Conservation (phyloP, 78 protist genomes). For the Polysphondylium violaceum region DNA sequence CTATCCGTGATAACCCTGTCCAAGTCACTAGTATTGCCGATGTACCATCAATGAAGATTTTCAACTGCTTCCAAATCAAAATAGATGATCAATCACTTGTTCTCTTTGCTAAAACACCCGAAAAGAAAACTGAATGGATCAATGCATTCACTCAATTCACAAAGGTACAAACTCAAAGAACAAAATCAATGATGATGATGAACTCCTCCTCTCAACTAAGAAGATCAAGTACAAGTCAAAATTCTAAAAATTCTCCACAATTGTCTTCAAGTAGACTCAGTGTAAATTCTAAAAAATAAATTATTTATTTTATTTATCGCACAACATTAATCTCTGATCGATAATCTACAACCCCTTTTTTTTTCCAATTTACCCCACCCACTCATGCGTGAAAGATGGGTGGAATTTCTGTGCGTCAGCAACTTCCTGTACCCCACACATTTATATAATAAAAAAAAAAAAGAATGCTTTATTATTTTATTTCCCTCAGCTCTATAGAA, state of each 20-base stretch:
- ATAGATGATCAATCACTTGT: background rate
- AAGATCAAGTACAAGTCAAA: background rate
- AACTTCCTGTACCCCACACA: too few relatives aligned
- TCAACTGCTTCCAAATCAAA: conserved; percentile 60
- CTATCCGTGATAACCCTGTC: conserved; percentile 3
- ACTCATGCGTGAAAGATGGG: too few relatives aligned
- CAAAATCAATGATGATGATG: conserved; percentile 35
- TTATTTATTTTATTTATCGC: too few relatives aligned
- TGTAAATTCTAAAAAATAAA: too few relatives aligned
- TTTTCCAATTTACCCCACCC: too few relatives aligned
- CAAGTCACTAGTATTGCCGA: background rate
- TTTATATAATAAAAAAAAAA: too few relatives aligned
- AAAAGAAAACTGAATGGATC: conserved; percentile 29
- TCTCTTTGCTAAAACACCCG: conserved; percentile 46
- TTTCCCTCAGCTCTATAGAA: too few relatives aligned
- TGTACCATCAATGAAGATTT: conserved; percentile 34
- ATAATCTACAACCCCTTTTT: background rate
- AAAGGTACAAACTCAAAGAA: conserved; percentile 17
- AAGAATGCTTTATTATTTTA: too few relatives aligned
- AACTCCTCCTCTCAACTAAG: background rate
- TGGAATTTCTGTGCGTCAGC: too few relatives aligned
- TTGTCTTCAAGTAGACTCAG: background rate
- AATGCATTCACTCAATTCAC: conserved; percentile 29
- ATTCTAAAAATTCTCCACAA: background rate
- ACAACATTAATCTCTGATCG: too few relatives aligned